phyloP scores from a whole-genome alignment of 2,329 filamentous ascomycete genomes.

The Sporothrix brunneoviolacea region DNA sequence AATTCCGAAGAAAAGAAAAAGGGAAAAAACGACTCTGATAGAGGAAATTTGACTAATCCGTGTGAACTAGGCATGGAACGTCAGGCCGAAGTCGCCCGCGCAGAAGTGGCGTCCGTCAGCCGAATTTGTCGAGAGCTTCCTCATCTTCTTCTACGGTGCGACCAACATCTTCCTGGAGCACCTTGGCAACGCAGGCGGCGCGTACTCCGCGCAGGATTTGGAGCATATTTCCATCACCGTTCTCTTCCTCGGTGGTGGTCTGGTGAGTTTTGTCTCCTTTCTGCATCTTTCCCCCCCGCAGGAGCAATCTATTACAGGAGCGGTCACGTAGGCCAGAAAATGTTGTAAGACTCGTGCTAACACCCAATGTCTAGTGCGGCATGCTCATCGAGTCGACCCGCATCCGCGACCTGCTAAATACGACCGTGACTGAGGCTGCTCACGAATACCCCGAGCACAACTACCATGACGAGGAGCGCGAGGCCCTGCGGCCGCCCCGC shows the following conservation, averaged over 20 bases:
- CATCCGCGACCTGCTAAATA: slow-evolving; percentile 62
- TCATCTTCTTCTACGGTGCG: slow-evolving; percentile 84
- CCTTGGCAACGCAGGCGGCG: slow-evolving; percentile 60
- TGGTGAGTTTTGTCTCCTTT: slow-evolving; percentile 49
- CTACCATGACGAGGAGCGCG: slow-evolving; percentile 39
- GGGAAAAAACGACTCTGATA: no score
- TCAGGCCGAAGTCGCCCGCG: slow-evolving; percentile 55
- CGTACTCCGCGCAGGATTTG: slow-evolving; percentile 72
- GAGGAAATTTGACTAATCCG: no score
- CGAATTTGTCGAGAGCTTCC: slow-evolving; percentile 81
- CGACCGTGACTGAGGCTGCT: slow-evolving; percentile 35
- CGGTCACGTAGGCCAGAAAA: no score
- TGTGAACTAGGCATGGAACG: slow-evolving; percentile 81
- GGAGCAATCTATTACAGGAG: no score
- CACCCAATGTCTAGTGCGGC: slow-evolving; percentile 47
- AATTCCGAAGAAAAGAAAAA: no score
- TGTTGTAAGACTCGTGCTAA: no score
- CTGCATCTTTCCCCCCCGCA: no score
- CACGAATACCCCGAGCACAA: slow-evolving; percentile 25
- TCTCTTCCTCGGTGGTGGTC: slow-evolving; percentile 85
- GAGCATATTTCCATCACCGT: slow-evolving; percentile 91
- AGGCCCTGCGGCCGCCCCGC: slow-evolving; percentile 51
- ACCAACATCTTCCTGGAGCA: slow-evolving; percentile 94
- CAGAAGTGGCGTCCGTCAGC: slow-evolving; percentile 68
- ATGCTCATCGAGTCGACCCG: slow-evolving; percentile 76